Evolutionary conservation across 768 basidiomycete genomes (phyloP), one percentile per base, ranked within the genome.

Genomic region (Tephrocybe sp.): DNA sequence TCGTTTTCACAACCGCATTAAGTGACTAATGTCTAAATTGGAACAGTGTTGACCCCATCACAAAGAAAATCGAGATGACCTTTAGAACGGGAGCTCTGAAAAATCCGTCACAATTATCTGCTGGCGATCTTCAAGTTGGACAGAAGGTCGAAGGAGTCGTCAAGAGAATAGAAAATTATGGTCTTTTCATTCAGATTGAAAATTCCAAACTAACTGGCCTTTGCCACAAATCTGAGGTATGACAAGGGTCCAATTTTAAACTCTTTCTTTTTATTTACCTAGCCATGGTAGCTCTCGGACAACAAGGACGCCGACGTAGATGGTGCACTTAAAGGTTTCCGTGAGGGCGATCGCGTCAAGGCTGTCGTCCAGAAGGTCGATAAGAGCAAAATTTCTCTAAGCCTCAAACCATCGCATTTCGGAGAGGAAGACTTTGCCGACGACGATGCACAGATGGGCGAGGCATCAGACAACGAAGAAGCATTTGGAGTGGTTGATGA

Each of bases 221-320:
- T 10, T 99, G 95, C 65, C 95, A 98, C 66, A 94, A 93, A 66
- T 91, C 91, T 9, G 80, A 98, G 78, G 92, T 87, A 58, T 45
- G 75, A 62, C n/a, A n/a, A n/a, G n/a, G n/a, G n/a, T n/a, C n/a
- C n/a, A n/a, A n/a, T n/a, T n/a, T n/a, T n/a, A n/a, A n/a, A n/a
- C n/a, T n/a, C n/a, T n/a, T n/a, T n/a, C n/a, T n/a, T n/a, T 40
- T 8, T 12, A 18, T 12, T 34, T 15, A 45, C 41, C 42, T 42
- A 45, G 49, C 33, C 19, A 47, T 48, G 16, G 21, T 54, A 97
- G 93, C 75, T 98, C 36, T 89, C 94, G 7, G 95, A 97, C 61
- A 91, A 90, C 64, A 76, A 82, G 54, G 80, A 87, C 24, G 88
- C 88, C 3, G 91, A 94, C 64, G 83, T 90, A 18, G 67, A 76